Conservation (phyloP, 345 rosid species). For the Hirschfeldia incana region DNA sequence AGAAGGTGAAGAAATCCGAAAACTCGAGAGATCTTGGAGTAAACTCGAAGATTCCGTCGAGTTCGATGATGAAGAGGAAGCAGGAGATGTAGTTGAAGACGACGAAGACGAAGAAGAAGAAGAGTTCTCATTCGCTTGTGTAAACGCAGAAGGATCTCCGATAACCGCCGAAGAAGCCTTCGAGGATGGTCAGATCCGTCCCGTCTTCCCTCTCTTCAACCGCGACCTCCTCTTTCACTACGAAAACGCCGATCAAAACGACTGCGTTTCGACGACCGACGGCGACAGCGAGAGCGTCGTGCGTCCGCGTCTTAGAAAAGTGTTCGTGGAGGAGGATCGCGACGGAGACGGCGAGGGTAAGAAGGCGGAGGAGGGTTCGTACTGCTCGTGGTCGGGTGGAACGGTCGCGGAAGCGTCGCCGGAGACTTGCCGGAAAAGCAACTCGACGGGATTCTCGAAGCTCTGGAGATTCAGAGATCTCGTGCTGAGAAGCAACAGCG, state of each 20-base stretch:
- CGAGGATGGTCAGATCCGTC: slow-evolving; percentile 56
- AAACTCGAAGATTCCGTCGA: slow-evolving; percentile 39
- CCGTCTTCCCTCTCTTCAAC: slow-evolving; percentile 52
- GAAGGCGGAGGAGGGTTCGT: neutral
- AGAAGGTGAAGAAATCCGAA: slow-evolving; percentile 9
- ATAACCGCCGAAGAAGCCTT: slow-evolving; percentile 54
- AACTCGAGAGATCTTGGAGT: slow-evolving; percentile 36
- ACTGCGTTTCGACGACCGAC: neutral
- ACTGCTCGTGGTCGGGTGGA: slow-evolving; percentile 46
- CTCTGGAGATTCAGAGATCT: slow-evolving; percentile 54
- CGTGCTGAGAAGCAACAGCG: slow-evolving; percentile 50
- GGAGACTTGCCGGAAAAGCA: slow-evolving; percentile 58
- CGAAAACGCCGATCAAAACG: slow-evolving; percentile 3
- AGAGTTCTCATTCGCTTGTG: slow-evolving; percentile 52
- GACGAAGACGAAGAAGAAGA: slow-evolving; percentile 21
- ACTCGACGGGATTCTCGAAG: slow-evolving; percentile 60
- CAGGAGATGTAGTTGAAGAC: neutral
- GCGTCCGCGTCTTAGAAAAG: slow-evolving; percentile 42
- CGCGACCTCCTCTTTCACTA: slow-evolving; percentile 33
- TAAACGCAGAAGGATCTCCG: slow-evolving; percentile 42
- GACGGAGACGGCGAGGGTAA: neutral
- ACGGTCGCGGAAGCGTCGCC: slow-evolving; percentile 48
- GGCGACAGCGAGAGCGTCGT: neutral
- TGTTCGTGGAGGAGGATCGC: slow-evolving; percentile 42
- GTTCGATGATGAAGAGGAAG: neutral